Base-by-base conservation (phyloP, 2,329 filamentous ascomycete genomes). In the Karstenula rhodostoma region DNA sequence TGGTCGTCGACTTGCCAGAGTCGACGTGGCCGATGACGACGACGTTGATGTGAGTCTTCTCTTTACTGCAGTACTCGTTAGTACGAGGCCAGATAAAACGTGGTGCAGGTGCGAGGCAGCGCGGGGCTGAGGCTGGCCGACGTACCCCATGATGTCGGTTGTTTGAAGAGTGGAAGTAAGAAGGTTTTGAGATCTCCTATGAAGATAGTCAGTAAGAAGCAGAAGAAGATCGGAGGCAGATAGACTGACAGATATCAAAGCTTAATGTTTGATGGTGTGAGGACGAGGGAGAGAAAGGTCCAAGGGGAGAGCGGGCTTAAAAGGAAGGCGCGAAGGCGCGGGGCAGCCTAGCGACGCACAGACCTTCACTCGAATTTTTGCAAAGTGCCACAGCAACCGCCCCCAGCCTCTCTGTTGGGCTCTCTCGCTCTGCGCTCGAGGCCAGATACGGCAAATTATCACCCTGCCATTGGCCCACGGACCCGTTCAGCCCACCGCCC, bases 21-120 rank as follows among this genome's bases (percentile, higher is more conserved):
- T 97, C 93, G 92, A 97, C 94, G 90, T 97, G 94, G 88, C 94
- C 93, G 89, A 96, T 96, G 84, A 97, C 93, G 86, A 97, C 93
- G 84, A 97, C 91, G 91, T 84, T 84, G 85, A 98, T 93, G 85
- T 98, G 94, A 85, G 83, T 85, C 91, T 96, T 96, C 72, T 94
- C 92, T 79, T 97, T 98, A 92, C 94, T 94, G 80, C 76, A 70
- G 48, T 32, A 9, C 27, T 46, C 53, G 74, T 82, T 70, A 81
- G 78, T 64, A 60, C 55, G 33, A 42, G 69, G 65, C 57, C 49
- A 53, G 55, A 46, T 51, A 35, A 54, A 44, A 10, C 50, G 55
- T 17, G 43, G 27, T 37, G 53, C 25, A 8, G 56, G 50, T 23
- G 29, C 42, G 57, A 57, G 56, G 66, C 37, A 58, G 58, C 62